Percentiles rank a stretch among this genome's conserved stretches.
phyloP scores from a whole-genome alignment of 768 basidiomycete species.

The Artomyces pyxidatus region DNA sequence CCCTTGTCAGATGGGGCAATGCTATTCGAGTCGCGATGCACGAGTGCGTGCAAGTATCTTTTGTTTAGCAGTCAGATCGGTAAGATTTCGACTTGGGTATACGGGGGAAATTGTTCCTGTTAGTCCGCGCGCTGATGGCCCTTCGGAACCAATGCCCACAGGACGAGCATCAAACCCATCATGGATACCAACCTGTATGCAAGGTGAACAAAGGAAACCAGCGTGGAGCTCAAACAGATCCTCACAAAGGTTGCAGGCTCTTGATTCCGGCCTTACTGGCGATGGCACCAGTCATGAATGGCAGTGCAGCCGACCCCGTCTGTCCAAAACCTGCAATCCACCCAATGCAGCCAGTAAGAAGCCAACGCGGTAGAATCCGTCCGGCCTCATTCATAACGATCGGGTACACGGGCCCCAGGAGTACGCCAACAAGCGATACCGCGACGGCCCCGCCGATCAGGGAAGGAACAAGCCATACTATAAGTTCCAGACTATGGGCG shows the following conservation, averaged over 20 bases:
- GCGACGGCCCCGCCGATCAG: slow-evolving; percentile 44
- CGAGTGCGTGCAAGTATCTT: too few species aligned
- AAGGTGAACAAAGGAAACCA: not conserved
- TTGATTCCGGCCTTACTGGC: slow-evolving; percentile 32
- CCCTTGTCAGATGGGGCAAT: too few species aligned
- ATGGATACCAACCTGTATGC: slow-evolving; percentile 26
- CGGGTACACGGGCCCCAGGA: slow-evolving; percentile 39
- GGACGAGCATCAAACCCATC: slow-evolving; percentile 32
- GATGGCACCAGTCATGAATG: slow-evolving; percentile 41
- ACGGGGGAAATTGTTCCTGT: not conserved
- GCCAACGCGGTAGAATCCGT: slow-evolving; percentile 33
- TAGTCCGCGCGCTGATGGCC: not conserved
- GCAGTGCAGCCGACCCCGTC: slow-evolving; percentile 40
- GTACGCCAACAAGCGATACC: slow-evolving; percentile 43
- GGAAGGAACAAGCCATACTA: slow-evolving; percentile 47
- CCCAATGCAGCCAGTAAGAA: slow-evolving; percentile 33
- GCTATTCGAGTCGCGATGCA: too few species aligned
- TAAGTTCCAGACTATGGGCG: slow-evolving; percentile 35
- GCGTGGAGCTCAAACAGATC: not conserved
- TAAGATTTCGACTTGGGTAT: too few species aligned
- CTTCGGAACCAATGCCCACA: slow-evolving; percentile 37
- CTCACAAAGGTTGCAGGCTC: slow-evolving; percentile 41
- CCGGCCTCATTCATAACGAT: slow-evolving; percentile 31
- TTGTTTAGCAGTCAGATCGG: too few species aligned
- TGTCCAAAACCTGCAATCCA: slow-evolving; percentile 46